Evolutionary conservation across 371 early-diverging fungal species (phyloP).

Genomic region (Paramicrosporidium saccamoebae): DNA sequence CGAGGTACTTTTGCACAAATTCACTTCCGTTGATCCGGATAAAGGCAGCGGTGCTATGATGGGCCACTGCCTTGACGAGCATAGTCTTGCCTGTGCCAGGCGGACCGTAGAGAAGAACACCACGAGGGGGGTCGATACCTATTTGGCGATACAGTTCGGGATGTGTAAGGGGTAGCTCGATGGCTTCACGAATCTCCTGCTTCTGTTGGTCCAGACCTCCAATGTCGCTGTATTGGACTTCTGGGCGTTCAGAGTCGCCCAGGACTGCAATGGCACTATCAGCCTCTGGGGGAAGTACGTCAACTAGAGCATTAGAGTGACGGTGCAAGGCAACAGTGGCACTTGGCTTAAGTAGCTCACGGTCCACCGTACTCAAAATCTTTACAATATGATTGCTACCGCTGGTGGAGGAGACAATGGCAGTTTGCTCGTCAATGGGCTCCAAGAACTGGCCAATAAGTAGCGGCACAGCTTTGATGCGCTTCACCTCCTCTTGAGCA

Average conservation of each 20-base stretch:
- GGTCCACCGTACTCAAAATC: conserved; percentile 89
- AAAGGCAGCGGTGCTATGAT: conserved; percentile 95
- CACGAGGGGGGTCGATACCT: conserved; percentile 97
- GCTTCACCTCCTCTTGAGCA: conserved; percentile 93
- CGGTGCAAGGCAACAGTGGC: conserved; percentile 92
- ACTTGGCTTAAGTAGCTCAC: conserved; percentile 88
- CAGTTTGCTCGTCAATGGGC: conserved; percentile 88
- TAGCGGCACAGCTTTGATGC: conserved; percentile 94
- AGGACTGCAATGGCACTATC: conserved; percentile 88
- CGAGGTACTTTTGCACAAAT: conserved; percentile 98
- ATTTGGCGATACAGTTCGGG: conserved; percentile 97
- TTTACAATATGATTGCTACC: conserved; percentile 86
- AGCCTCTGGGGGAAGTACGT: conserved; percentile 84
- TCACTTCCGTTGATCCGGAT: conserved; percentile 97
- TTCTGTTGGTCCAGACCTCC: conserved; percentile 98
- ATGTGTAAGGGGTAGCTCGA: conserved; percentile 96
- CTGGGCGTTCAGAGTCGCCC: conserved; percentile 76
- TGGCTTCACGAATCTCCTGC: conserved; percentile 98
- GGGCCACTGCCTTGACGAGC: conserved; percentile 98
- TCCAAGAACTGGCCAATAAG: conserved; percentile 98
- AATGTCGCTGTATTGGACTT: conserved; percentile 86
- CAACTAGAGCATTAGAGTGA: conserved; percentile 90
- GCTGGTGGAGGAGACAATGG: conserved; percentile 89
- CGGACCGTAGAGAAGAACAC: conserved; percentile 91
- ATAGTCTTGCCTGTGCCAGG: conserved; percentile 96